These are phyloP conservation scores for Podospora pseudocomata DNA, from an alignment of 495 filamentous ascomycete species.

Conservation along the genomic window DNA sequence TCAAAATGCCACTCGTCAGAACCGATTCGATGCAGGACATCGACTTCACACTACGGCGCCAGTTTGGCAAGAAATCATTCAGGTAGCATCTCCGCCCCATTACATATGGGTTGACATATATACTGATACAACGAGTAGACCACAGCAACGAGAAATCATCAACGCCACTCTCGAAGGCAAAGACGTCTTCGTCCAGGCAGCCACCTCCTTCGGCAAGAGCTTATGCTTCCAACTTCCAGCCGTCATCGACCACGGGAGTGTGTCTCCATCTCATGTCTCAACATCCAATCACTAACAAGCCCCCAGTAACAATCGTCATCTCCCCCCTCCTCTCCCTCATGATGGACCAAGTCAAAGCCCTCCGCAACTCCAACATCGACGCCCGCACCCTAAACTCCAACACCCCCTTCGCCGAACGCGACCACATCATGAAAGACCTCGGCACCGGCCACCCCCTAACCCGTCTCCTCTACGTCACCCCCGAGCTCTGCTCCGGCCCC, in stretches of 20 bases:
- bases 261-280: slow-evolving; percentile 24
- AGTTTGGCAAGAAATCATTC: slow-evolving; percentile 74
- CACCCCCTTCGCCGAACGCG: slow-evolving; percentile 59
- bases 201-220: slow-evolving; percentile 95
- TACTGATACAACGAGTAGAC: slow-evolving; percentile 46
- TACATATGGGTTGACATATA: background rate
- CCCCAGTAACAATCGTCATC: background rate
- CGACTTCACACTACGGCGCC: slow-evolving; percentile 77
- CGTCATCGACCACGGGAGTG: slow-evolving; percentile 79
- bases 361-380: slow-evolving; percentile 67
- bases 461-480: slow-evolving; percentile 88
- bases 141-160: slow-evolving; percentile 85
- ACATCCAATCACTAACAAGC: background rate
- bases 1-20: slow-evolving; percentile 39
- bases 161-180: slow-evolving; percentile 71
- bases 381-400: slow-evolving; percentile 87
- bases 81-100: slow-evolving; percentile 45
- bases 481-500: slow-evolving; percentile 77
- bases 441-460: slow-evolving; percentile 80
- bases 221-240: slow-evolving; percentile 92
- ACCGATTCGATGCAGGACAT: slow-evolving; percentile 59
- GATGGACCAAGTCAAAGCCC: slow-evolving; percentile 87
- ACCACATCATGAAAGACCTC: slow-evolving; percentile 71
- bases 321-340: slow-evolving; percentile 27
- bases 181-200: slow-evolving; percentile 93